phyloP scores from a whole-genome alignment of 1,139 yeast species.

The Geotrichum phurueaensis region DNA sequence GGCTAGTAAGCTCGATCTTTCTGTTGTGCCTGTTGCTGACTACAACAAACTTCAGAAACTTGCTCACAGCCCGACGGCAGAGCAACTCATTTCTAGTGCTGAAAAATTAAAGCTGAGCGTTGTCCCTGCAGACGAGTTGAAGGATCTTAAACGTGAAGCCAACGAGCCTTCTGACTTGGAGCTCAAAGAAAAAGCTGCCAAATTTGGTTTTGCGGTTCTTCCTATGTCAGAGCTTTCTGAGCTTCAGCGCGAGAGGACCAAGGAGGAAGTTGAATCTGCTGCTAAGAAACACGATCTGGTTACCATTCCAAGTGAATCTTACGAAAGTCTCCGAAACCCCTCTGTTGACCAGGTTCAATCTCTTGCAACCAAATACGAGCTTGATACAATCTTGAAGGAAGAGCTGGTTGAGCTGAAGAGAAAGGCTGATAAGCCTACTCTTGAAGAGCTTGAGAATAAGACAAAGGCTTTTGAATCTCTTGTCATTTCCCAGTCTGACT shows the following conservation, averaged over 20 bases:
- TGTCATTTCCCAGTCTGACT: slow-evolving; percentile 7
- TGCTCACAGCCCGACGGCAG: slow-evolving; percentile 11
- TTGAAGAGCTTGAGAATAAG: slow-evolving; percentile 29
- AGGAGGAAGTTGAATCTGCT: slow-evolving; percentile 14
- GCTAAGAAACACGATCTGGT: slow-evolving; percentile 15
- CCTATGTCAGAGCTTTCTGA: slow-evolving; percentile 11
- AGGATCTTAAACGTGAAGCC: slow-evolving; percentile 21
- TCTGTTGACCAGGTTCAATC: slow-evolving; percentile 18
- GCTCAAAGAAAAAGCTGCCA: slow-evolving; percentile 38
- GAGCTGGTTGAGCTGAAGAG: slow-evolving; percentile 25
- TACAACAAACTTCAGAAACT: neutral
- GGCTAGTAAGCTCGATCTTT: slow-evolving; percentile 7
- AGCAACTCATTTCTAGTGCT: slow-evolving; percentile 11
- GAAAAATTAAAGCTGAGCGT: slow-evolving; percentile 7
- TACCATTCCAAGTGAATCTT: slow-evolving; percentile 15
- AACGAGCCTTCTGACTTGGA: slow-evolving; percentile 31
- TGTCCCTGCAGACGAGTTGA: slow-evolving; percentile 8
- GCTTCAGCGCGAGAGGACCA: slow-evolving; percentile 23
- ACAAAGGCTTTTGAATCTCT: slow-evolving; percentile 9
- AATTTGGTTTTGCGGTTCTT: slow-evolving; percentile 33
- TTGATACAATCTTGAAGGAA: slow-evolving; percentile 27
- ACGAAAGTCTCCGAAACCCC: slow-evolving; percentile 6
- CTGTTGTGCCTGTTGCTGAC: slow-evolving; percentile 23
- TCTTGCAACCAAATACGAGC: slow-evolving; percentile 27
- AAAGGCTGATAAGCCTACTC: slow-evolving; percentile 24